Evolutionary conservation across 495 filamentous ascomycete genomes (phyloP).

Genomic region (Cercophora sp.): DNA sequence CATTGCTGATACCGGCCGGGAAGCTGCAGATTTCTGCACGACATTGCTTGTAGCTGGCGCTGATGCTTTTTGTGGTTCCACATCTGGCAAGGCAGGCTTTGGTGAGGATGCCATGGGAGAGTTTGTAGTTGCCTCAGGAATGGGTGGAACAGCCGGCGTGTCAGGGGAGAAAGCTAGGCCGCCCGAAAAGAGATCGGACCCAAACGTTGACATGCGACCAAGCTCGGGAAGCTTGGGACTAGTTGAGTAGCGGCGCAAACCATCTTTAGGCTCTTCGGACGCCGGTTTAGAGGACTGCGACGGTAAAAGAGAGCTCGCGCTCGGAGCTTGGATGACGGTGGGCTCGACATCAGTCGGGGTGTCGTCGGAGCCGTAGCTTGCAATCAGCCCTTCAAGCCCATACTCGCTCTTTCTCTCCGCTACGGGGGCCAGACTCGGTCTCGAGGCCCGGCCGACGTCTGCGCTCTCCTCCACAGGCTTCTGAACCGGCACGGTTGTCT

Average conservation of each 20-base stretch:
- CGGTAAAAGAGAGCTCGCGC: neutral
- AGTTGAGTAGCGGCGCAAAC: constrained; percentile 33
- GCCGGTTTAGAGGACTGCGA: neutral
- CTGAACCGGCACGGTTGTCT: constrained; percentile 3
- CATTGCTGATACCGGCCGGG: neutral
- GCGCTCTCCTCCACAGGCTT: constrained; percentile 21
- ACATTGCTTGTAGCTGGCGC: too few species aligned
- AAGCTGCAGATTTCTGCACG: constrained; percentile 12
- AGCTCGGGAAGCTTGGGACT: constrained; percentile 61
- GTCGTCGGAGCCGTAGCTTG: constrained; percentile 17
- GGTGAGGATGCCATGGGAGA: too few species aligned
- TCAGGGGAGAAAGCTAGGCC: constrained; percentile 13
- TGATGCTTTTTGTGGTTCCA: too few species aligned
- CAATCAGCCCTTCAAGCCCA: constrained; percentile 42
- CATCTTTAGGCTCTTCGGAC: constrained; percentile 28
- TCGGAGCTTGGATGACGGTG: too few species aligned
- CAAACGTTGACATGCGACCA: constrained; percentile 62
- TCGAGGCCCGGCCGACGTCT: constrained; percentile 28
- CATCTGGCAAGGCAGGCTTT: too few species aligned
- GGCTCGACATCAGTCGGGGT: constrained; percentile 3
- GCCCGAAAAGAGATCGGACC: constrained; percentile 41
- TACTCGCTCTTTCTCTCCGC: constrained; percentile 58
- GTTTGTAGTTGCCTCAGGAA: neutral
- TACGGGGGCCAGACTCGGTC: constrained; percentile 49
- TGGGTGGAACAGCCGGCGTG: neutral